Base-by-base conservation (phyloP, 805 yeast genomes). In the Kregervanrija pseudodelftensis region DNA sequence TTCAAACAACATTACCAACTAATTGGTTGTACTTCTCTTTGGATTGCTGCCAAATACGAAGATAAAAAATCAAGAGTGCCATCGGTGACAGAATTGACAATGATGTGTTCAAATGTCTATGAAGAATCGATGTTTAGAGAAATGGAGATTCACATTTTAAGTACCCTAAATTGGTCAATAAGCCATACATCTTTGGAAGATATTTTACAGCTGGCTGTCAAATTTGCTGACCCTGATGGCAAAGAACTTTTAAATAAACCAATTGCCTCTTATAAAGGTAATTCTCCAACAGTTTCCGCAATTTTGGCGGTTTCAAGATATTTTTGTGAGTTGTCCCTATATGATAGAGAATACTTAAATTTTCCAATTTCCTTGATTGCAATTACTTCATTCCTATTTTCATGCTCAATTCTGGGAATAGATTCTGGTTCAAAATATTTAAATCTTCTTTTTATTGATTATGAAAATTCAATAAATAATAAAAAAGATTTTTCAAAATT, bases 31-130 rank as follows among this genome's bases (percentile, higher is more conserved):
- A 87, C 96, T 4, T 87, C 96, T 49, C 68, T 91, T 33, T 91
- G 98, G 97, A 75, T 91, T 31, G 87, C 96, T 2, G 82, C 96
- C 22, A 91, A 91, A 56, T 77, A 76, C 57, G 82, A 77, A 56
- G 82, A 77, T 54, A 77, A 77, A 55, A 77, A 77, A 58, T 67
- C 71, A 40, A 64, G 82, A 44, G 79, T 77, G 4, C 82, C 82
- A 17, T 74, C 79, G 3, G 63, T 77, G 41, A 65, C 70, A 40
- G 82, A 77, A 53, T 62, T 77, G 49, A 64, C 74, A 10, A 60
- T 71, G 45, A 76, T 77, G 80, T 77, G 81, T 51, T 68, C 81
- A 39, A 73, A 71, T 53, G 80, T 79, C 13, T 77, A 76, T 53
- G 82, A 77, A 35, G 67, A 64, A 44, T 53, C 61, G 31, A 67